phyloP scores from a whole-genome alignment of 768 basidiomycete species.

The Mycena crocata region DNA sequence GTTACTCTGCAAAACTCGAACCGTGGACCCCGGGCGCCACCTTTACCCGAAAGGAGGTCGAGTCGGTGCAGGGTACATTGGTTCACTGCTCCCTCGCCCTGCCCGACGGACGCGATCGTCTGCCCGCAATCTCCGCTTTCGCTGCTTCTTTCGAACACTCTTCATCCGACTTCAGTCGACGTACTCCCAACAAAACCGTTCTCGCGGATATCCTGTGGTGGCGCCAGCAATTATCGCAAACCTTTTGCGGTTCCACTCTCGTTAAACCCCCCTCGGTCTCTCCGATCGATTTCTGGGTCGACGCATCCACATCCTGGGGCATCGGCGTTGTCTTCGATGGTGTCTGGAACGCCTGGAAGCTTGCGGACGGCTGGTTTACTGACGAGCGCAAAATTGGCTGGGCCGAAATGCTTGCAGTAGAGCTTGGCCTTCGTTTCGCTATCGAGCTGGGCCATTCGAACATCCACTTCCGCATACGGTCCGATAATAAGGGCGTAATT shows the following conservation, averaged over 20 bases:
- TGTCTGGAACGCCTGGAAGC: conserved; percentile 49
- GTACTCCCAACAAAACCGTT: conserved; percentile 29
- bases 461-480: conserved; percentile 41
- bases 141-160: conserved; percentile 37
- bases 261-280: conserved; percentile 27
- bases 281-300: conserved; percentile 41
- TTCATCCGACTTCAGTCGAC: conserved; percentile 32
- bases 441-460: conserved; percentile 34
- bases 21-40: not conserved
- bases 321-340: conserved; percentile 32
- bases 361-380: conserved; percentile 39
- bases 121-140: conserved; percentile 35
- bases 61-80: conserved; percentile 47
- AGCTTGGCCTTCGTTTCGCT: conserved; percentile 46
- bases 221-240: not conserved
- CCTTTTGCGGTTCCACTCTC: not conserved
- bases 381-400: conserved; percentile 49
- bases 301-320: conserved; percentile 45
- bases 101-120: conserved; percentile 42
- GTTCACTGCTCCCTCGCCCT: conserved; percentile 49
- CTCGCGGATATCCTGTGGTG: not conserved
- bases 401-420: conserved; percentile 56
- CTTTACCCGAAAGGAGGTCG: conserved; percentile 35
- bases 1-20: not conserved
- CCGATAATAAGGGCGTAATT: conserved; percentile 46